Evolutionary conservation across 805 yeast genomes (phyloP), one percentile per base, ranked within the genome.

Genomic region (Ogataea nakhonphanomensis): DNA sequence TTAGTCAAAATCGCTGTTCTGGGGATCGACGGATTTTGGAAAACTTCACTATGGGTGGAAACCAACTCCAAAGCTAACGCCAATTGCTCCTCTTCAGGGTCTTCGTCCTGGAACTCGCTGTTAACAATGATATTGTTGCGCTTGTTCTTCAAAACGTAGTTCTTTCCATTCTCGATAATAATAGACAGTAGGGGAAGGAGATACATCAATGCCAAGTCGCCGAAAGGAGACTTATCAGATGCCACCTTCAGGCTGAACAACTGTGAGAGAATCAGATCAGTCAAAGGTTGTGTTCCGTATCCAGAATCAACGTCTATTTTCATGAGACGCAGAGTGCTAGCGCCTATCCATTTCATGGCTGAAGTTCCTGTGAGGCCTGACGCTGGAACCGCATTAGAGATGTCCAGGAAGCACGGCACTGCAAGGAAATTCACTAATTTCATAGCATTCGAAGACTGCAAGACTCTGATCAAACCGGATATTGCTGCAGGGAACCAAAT

Each of bases 1-100:
- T 80, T 79, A 8, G 63, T 63, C 43, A 91, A 64, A 26, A 88
- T 75, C 5, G 76, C 72, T 4, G 70, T 64, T 56, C 97, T 76
- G 13, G 95, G 95, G 41, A 86, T 78, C 1, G 76, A 60, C 0
- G 71, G 70, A 54, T 82, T 81, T 49, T 74, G 78, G 56, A 93
- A 83, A 10, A 70, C 72, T 48, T 79, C 89, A 15, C 81, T 73
- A 53, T 84, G 90, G 2, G 74, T 73, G 29, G 79, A 70, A 40
- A 91, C 68, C 29, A 89, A 79, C 54, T 86, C 95, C 51, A 90
- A 62, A 0, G 91, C 84, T 42, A 91, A 66, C 35, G 84, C 61
- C 35, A 89, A 66, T 52, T 86, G 91, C 58, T 89, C 97, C 60
- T 90, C 96, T 56, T 84, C 89, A n/a, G 80, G 80, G 50, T 81